Percentiles rank a stretch among this genome's conserved stretches.
phyloP scores from a whole-genome alignment of 2,329 filamentous ascomycete species.

The Penicillium sp. region DNA sequence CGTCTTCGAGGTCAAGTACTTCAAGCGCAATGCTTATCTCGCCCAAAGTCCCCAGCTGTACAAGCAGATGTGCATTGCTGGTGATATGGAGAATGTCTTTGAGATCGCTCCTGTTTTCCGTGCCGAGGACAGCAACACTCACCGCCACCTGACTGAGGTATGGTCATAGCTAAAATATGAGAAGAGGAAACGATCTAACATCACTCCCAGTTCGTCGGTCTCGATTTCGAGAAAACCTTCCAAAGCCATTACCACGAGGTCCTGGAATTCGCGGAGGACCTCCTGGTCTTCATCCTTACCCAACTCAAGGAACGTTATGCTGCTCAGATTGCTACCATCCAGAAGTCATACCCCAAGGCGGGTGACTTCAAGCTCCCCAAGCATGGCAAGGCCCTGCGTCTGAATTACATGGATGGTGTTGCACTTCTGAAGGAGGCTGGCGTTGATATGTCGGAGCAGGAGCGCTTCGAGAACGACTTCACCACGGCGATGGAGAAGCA shows the following conservation, averaged over 20 bases:
- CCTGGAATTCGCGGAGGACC: constrained; percentile 51
- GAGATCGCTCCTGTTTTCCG: constrained; percentile 68
- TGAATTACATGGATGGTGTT: constrained; percentile 55
- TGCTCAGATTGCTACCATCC: constrained; percentile 49
- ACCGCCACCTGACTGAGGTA: constrained; percentile 66
- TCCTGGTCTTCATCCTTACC: constrained; percentile 53
- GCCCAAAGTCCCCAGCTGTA: constrained; percentile 67
- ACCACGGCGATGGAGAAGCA: constrained; percentile 59
- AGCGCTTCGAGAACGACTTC: constrained; percentile 51
- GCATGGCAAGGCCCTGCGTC: constrained; percentile 51
- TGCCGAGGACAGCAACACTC: constrained; percentile 69
- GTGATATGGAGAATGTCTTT: constrained; percentile 64
- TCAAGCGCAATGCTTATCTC: constrained; percentile 74
- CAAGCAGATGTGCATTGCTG: constrained; percentile 70
- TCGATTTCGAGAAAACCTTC: constrained; percentile 57
- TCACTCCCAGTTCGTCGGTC: constrained; percentile 48
- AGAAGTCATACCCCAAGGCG: constrained; percentile 53
- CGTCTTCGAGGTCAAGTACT: constrained; percentile 89
- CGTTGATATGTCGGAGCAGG: constrained; percentile 53
- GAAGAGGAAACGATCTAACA: constrained; percentile 20
- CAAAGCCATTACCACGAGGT: constrained; percentile 55
- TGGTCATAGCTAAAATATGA: constrained; percentile 7
- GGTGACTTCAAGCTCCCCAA: constrained; percentile 54
- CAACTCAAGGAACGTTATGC: constrained; percentile 49
- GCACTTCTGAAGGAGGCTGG: constrained; percentile 52